Conservation (phyloP, 768 basidiomycete genomes). For the Dioszegia hungarica region DNA sequence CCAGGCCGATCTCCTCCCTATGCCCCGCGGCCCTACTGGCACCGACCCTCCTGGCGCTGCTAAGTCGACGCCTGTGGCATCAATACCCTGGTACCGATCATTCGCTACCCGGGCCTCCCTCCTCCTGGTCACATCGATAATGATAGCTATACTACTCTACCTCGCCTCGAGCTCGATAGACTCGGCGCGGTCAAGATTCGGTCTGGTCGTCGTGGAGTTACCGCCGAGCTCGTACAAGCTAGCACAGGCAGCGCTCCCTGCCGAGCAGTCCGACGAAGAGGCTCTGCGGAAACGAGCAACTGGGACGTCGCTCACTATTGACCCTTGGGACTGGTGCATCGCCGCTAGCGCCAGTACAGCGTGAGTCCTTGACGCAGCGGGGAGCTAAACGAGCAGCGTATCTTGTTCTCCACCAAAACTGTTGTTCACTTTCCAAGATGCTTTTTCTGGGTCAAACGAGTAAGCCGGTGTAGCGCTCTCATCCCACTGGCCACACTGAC, state of each 20-base stretch:
- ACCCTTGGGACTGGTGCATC: background rate
- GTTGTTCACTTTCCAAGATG: background rate
- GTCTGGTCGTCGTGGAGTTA: background rate
- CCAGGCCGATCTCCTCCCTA: background rate
- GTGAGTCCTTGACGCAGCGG: too few relatives aligned
- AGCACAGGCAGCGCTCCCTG: too few relatives aligned
- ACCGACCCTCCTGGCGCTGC: background rate
- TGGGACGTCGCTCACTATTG: background rate
- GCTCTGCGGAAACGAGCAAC: too few relatives aligned
- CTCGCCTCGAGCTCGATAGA: background rate
- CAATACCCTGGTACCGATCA: background rate
- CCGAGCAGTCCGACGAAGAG: background rate
- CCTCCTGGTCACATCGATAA: background rate
- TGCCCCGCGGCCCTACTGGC: too few relatives aligned
- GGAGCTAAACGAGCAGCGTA: too few relatives aligned
- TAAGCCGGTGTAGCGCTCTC: background rate
- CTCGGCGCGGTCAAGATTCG: background rate
- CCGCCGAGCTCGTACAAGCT: background rate
- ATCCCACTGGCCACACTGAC: background rate
- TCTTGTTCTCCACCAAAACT: background rate
- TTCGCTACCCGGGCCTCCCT: background rate
- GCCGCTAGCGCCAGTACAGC: background rate
- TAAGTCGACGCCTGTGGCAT: background rate
- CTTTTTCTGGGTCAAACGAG: background rate
- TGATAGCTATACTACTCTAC: background rate